Percentiles rank a stretch among this genome's conserved stretches.
These are phyloP conservation scores for Cucurbita ficifolia DNA, from an alignment of 306 rosid species.

Conservation along the genomic window DNA sequence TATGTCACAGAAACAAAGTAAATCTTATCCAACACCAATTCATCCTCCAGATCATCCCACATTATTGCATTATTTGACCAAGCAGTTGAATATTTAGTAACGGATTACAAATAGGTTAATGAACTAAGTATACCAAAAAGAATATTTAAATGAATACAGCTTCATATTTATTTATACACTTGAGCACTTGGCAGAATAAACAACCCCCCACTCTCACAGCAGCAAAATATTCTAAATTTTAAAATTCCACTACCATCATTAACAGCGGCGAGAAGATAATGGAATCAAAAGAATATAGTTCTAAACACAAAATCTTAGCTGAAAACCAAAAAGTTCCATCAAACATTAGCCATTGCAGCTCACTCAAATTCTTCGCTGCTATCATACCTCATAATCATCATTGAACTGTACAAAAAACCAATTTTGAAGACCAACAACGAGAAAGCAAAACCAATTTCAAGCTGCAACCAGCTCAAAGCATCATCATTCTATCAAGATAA, in stretches of 20 bases:
- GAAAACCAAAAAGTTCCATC: neutral
- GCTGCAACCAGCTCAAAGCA: constrained; percentile 4
- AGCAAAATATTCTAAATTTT: neutral
- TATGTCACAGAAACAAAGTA: neutral
- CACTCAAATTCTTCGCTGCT: neutral
- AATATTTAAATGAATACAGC: neutral
- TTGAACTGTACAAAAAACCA: constrained; percentile 6
- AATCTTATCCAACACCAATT: neutral
- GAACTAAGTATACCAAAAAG: neutral
- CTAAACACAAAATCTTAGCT: neutral
- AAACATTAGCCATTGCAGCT: neutral
- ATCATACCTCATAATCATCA: neutral
- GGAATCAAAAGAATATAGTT: neutral
- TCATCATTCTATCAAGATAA: neutral
- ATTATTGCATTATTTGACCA: too few species aligned
- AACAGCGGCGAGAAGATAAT: neutral
- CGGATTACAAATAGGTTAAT: neutral
- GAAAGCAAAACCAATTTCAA: constrained; percentile 6
- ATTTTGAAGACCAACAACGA: neutral
- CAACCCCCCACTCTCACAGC: neutral
- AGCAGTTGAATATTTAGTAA: too few species aligned
- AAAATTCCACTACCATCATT: neutral
- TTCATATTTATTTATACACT: neutral
- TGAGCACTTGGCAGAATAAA: neutral
- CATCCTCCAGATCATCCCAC: neutral